A percentile compares a stretch with the other conserved stretches of the same genome.
Conservation (phyloP, 805 yeast genomes). For the Candida coquimbonensis region DNA sequence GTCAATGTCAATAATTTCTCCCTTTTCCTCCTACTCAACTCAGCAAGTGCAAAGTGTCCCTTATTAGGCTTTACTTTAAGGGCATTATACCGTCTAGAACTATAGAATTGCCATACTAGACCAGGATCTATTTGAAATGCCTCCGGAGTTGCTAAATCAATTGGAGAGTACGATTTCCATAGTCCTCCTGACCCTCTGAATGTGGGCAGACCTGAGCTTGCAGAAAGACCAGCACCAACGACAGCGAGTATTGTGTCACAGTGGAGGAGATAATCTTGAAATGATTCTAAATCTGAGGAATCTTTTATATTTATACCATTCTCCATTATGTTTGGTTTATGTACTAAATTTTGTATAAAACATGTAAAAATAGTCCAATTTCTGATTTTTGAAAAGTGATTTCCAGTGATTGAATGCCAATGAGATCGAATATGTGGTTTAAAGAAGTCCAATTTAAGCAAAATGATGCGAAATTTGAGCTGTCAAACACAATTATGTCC, state of each 20-base stretch:
- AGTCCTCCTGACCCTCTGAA: conserved; percentile 67
- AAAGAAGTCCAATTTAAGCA: too few species aligned
- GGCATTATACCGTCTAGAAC: conserved; percentile 60
- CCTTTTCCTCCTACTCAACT: conserved; percentile 39
- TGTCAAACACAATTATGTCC: too few species aligned
- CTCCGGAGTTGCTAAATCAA: conserved; percentile 87
- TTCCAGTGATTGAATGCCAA: too few species aligned
- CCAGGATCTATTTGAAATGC: conserved; percentile 82
- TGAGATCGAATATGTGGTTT: too few species aligned
- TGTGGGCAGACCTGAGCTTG: conserved; percentile 69
- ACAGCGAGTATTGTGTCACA: conserved; percentile 51
- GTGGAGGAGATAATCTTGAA: conserved; percentile 42
- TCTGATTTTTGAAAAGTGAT: too few species aligned
- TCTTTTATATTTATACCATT: conserved; percentile 3
- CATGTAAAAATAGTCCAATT: neutral
- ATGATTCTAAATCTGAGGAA: conserved; percentile 22
- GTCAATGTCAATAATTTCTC: conserved; percentile 57
- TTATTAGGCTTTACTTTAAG: conserved; percentile 61
- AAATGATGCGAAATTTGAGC: too few species aligned
- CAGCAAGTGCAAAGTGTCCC: conserved; percentile 68
- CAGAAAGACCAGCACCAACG: conserved; percentile 82
- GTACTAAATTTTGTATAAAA: neutral
- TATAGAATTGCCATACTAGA: conserved; percentile 84
- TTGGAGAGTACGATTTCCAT: conserved; percentile 72
- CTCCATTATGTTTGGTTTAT: neutral